Percentiles rank a stretch among this genome's conserved stretches.
Conservation (phyloP, 495 filamentous ascomycete species). For the Neurospora discreta region DNA sequence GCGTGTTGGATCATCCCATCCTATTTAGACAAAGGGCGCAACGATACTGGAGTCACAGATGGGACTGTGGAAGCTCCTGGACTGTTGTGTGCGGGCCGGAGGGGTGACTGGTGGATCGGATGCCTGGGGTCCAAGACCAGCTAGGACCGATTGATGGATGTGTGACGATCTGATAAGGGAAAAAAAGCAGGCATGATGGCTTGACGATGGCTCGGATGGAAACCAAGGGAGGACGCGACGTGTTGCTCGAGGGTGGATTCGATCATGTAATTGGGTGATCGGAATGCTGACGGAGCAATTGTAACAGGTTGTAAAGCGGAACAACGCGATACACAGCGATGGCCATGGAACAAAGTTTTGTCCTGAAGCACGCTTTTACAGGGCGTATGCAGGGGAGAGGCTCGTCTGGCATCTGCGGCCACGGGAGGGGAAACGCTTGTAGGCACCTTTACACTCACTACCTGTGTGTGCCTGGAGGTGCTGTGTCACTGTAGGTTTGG, state of each 20-base stretch:
- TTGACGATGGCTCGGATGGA: background rate
- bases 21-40: background rate
- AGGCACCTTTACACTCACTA: too few species aligned
- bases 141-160: background rate
- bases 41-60: background rate
- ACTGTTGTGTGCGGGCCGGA: background rate
- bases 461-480: background rate
- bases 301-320: background rate
- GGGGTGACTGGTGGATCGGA: background rate
- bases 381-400: background rate
- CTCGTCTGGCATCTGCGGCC: background rate
- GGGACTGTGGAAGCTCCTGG: background rate
- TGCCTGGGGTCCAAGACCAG: background rate
- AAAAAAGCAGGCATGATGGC: background rate
- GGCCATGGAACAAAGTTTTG: background rate
- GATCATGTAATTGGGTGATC: slow-evolving; percentile 6
- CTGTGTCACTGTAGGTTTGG: slow-evolving; percentile 6
- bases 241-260: background rate
- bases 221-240: background rate
- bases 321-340: background rate
- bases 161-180: slow-evolving; percentile 7
- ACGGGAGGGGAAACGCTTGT: background rate
- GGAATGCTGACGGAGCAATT: background rate
- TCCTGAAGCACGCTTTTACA: background rate
- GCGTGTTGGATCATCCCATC: background rate